These are phyloP conservation scores for Xanthoceras sorbifolium DNA, from an alignment of 345 rosid genomes.

Conservation along the genomic window DNA sequence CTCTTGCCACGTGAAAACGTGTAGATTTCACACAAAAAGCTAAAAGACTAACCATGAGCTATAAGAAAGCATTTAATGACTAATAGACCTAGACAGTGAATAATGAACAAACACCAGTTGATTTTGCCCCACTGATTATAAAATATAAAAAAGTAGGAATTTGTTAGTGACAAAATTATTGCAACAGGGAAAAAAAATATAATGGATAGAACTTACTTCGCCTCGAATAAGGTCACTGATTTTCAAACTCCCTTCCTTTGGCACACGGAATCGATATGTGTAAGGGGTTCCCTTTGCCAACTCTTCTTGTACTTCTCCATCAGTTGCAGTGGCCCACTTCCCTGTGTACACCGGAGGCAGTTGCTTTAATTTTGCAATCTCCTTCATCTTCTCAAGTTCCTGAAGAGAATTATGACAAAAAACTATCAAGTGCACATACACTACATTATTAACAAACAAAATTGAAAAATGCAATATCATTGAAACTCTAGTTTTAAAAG, in stretches of 20 bases:
- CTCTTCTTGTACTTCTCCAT: constrained; percentile 71
- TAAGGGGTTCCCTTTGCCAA: constrained; percentile 75
- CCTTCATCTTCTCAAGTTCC: constrained; percentile 98
- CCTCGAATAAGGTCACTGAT: constrained; percentile 89
- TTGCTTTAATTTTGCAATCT: constrained; percentile 64
- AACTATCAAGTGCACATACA: constrained; percentile 5
- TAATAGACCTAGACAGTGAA: background rate
- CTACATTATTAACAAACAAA: background rate
- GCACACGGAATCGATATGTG: constrained; percentile 85
- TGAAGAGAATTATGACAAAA: constrained; percentile 24
- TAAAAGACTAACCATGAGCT: background rate
- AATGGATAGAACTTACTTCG: constrained; percentile 53
- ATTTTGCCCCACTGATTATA: background rate
- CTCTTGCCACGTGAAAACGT: background rate
- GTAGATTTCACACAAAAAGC: background rate
- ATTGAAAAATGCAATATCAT: background rate
- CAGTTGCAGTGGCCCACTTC: constrained; percentile 79
- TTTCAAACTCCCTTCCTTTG: constrained; percentile 72
- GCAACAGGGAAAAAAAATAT: background rate
- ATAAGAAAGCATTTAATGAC: background rate
- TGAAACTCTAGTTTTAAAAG: background rate
- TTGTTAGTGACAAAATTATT: background rate
- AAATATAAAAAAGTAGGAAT: background rate
- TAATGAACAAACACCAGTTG: background rate
- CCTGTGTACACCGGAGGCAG: constrained; percentile 87